Base-by-base conservation (phyloP, 257 asterid genomes). In the Nyctanthes arbortristis region DNA sequence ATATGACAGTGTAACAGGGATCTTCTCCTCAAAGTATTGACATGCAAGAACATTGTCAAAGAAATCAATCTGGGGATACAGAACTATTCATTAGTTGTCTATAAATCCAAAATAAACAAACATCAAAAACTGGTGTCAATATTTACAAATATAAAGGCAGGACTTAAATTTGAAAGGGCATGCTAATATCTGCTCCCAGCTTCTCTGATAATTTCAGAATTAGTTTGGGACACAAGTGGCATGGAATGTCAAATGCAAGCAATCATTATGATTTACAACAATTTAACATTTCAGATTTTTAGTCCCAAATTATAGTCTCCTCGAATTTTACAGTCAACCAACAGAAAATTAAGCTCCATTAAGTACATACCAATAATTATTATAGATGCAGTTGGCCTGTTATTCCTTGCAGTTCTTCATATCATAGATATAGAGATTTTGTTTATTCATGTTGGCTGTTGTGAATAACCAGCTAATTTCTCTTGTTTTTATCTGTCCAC, bases 1-100 rank as follows among this genome's bases (percentile, higher is more conserved):
- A 84, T 80, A 81, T 14, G 97, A 89, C 12, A 89, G 43, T n/a
- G 91, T 56, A 75, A 88, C 93, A 29, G 96, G 97, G 75, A 94
- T 82, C 84, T 86, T 85, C 81, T 79, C 95, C 84, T 79, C 73
- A 78, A 91, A 91, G 81, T 83, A 94, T 28, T 73, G 71, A 39
- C 82, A 84, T 18, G 90, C 89, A 67, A 89, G 93, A 65, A 84
- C 86, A 61, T 81, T 85, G 68, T 78, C 81, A 78, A 88, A 73
- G 66, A 71, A 73, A 43, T 66, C 81, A 56, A 81, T 85, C 98
- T 93, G 96, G 70, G 63, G 55, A 72, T 54, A 29, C 37, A 67
- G 71, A 37, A 37, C 25, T 6, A 74, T 61, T 57, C 47, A 33
- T 40, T 27, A 10, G 18, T 60, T 63, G 35, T 47, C 39, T 12